Percentiles rank a stretch among this genome's conserved stretches.
These are phyloP conservation scores for Euphorbia schlechtendalii DNA, from an alignment of 441 rosid genomes.

Conservation along the genomic window DNA sequence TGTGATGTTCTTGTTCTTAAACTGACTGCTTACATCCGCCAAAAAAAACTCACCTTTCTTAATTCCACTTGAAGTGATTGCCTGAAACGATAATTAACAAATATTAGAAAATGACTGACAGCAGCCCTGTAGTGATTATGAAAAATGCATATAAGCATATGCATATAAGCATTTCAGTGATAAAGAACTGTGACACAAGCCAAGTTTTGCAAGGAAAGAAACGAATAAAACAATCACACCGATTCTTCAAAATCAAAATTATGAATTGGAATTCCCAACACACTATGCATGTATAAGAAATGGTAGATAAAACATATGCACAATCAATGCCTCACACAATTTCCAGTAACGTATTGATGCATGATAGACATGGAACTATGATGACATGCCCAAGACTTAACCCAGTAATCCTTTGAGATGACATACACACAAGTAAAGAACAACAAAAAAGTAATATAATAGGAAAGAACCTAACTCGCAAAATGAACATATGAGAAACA, in stretches of 20 bases:
- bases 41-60: slow-evolving; percentile 70
- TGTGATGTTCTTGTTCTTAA: slow-evolving; percentile 55
- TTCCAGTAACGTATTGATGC: not conserved
- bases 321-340: not conserved
- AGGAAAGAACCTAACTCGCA: not conserved
- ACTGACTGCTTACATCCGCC: slow-evolving; percentile 62
- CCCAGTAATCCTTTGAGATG: not conserved
- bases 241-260: not conserved
- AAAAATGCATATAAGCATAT: too few species aligned
- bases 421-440: not conserved
- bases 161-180: not conserved
- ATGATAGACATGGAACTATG: not conserved
- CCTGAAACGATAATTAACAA: slow-evolving; percentile 35
- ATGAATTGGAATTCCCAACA: not conserved
- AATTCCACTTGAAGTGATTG: slow-evolving; percentile 64
- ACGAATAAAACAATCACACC: not conserved
- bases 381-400: not conserved
- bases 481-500: not conserved
- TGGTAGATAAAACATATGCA: not conserved
- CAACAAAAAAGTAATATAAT: too few species aligned
- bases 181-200: not conserved
- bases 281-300: not conserved
- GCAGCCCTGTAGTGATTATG: not conserved
- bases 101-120: slow-evolving; percentile 4
- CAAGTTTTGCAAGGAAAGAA: not conserved